phyloP scores from a whole-genome alignment of 108 stramenopile species.

The Cyclotella sp. region DNA sequence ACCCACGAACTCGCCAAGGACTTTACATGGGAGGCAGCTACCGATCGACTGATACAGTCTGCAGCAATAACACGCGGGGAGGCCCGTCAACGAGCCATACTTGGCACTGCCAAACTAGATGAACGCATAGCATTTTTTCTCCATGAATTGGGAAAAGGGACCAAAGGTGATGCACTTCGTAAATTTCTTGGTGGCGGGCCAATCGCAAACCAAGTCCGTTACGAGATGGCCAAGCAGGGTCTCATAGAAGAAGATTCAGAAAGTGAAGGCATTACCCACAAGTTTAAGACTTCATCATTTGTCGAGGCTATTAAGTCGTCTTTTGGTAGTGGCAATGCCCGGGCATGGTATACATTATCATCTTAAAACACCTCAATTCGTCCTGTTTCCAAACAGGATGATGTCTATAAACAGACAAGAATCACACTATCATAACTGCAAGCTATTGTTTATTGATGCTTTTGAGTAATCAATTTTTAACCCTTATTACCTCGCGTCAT shows the following conservation, averaged over 20 bases:
- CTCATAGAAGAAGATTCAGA: conserved; percentile 47
- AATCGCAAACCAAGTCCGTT: conserved; percentile 68
- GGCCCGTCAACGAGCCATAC: conserved; percentile 57
- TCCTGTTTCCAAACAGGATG: neutral
- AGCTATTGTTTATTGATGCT: too few species aligned
- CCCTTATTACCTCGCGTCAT: too few species aligned
- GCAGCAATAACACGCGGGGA: conserved; percentile 71
- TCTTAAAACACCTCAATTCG: neutral
- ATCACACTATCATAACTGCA: too few species aligned
- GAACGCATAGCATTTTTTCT: conserved; percentile 83
- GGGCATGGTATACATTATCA: too few species aligned
- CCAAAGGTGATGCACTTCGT: conserved; percentile 71
- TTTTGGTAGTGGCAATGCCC: conserved; percentile 10
- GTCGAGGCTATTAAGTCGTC: conserved; percentile 61
- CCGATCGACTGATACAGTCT: conserved; percentile 72
- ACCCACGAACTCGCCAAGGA: conserved; percentile 60
- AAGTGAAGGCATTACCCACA: conserved; percentile 54
- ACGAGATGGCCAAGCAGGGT: conserved; percentile 48
- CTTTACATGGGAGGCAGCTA: conserved; percentile 88
- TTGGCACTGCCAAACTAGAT: conserved; percentile 67
- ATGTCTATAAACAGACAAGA: neutral
- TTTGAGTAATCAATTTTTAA: too few species aligned
- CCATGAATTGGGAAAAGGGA: conserved; percentile 76
- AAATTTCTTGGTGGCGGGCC: conserved; percentile 78
- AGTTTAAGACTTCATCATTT: conserved; percentile 63